phyloP scores from a whole-genome alignment of 805 yeast genomes.

The Isabelozyma pseudorhagii region DNA sequence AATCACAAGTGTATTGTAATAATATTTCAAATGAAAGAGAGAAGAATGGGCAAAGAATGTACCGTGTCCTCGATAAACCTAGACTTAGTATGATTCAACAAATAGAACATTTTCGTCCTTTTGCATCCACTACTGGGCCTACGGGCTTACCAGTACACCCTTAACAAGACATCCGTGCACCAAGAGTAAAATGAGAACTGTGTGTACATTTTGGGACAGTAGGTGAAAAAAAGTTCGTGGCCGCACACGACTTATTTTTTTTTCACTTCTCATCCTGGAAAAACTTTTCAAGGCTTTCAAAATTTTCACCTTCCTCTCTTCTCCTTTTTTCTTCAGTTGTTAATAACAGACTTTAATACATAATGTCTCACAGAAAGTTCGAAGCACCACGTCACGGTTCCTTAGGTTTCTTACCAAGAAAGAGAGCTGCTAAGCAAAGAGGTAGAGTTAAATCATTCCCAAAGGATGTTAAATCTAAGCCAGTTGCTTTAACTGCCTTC shows the following conservation, averaged over 20 bases:
- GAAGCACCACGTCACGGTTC: constrained; percentile 99
- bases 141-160: neutral
- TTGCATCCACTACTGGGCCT: neutral
- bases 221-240: neutral
- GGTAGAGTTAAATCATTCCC: constrained; percentile 99
- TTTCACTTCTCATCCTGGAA: neutral
- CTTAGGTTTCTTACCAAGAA: constrained; percentile 99
- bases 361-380: constrained; percentile 99
- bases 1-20: too few relatives aligned
- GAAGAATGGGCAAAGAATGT: too few relatives aligned
- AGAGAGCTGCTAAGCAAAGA: constrained; percentile 98
- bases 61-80: too few relatives aligned
- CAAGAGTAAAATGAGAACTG: neutral
- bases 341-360: constrained; percentile 15
- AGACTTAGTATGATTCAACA: too few relatives aligned
- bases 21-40: too few relatives aligned
- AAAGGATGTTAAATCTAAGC: constrained; percentile 95
- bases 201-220: neutral
- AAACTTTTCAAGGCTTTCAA: constrained; percentile 3
- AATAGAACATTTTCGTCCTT: too few relatives aligned
- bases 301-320: neutral
- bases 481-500: constrained; percentile 98
- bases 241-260: neutral
- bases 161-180: neutral
- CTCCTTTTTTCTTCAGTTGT: constrained; percentile 22